Conservation (phyloP, 345 rosid genomes). For the Eucalyptus camaldulensis region DNA sequence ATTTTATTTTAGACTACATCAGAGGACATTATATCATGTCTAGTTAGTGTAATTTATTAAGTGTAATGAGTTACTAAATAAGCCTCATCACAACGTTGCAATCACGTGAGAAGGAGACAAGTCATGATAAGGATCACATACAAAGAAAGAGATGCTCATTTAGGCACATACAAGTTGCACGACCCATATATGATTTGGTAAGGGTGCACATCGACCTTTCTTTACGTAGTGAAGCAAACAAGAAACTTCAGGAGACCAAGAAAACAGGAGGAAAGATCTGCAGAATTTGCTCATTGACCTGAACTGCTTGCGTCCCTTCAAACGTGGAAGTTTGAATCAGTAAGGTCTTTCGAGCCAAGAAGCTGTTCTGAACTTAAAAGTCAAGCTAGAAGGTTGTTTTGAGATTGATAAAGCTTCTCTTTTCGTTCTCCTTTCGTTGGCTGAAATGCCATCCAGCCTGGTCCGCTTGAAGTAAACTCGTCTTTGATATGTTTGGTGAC, state of each 20-base stretch:
- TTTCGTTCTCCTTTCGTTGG: not conserved
- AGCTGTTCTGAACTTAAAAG: not conserved
- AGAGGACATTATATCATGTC: not conserved
- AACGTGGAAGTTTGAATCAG: not conserved
- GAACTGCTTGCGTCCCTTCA: not conserved
- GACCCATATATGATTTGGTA: rapidly evolving
- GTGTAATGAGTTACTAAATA: not conserved
- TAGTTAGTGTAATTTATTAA: not conserved
- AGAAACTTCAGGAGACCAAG: not conserved
- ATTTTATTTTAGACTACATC: not conserved
- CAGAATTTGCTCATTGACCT: not conserved
- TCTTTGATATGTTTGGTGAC: not conserved
- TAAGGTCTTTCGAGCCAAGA: not conserved
- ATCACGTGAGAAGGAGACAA: not conserved
- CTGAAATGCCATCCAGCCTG: not conserved
- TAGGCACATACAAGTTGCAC: not conserved
- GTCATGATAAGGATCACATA: not conserved
- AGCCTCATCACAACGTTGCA: not conserved
- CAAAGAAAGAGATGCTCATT: not conserved
- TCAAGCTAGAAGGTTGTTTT: not conserved
- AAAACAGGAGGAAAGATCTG: not conserved
- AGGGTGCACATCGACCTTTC: not conserved
- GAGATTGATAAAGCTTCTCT: not conserved
- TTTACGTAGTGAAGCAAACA: not conserved
- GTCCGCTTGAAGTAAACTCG: not conserved